These are phyloP conservation scores for Fusarium buharicum DNA, from an alignment of 2,329 filamentous ascomycete species.

Conservation along the genomic window DNA sequence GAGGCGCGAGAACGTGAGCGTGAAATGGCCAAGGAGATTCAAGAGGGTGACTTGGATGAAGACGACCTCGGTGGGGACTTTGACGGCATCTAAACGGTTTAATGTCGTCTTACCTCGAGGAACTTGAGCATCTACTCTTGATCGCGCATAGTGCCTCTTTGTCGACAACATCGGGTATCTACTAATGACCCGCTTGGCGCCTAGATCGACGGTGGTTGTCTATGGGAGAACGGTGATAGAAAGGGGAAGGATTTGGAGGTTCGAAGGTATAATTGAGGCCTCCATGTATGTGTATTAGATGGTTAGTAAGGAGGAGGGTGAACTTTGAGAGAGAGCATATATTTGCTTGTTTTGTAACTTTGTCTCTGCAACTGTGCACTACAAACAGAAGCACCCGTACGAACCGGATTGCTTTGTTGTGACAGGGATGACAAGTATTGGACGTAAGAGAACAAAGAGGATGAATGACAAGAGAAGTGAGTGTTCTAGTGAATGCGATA, in stretches of 20 bases:
- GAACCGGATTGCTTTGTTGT: too few relatives aligned
- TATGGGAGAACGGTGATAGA: conserved; percentile 34
- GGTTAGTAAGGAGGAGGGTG: conserved; percentile 21
- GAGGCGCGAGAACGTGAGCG: conserved; percentile 97
- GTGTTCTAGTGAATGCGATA: neutral
- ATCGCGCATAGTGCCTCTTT: conserved; percentile 20
- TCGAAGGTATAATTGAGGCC: conserved; percentile 24
- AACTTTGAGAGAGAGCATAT: conserved; percentile 25
- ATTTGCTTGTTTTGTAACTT: conserved; percentile 14
- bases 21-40: conserved; percentile 98
- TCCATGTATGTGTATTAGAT: conserved; percentile 46
- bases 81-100: conserved; percentile 80
- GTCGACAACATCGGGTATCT: conserved; percentile 23
- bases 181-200: conserved; percentile 33
- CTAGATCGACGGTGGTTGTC: conserved; percentile 25
- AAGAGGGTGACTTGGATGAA: conserved; percentile 95
- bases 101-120: conserved; percentile 27
- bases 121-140: conserved; percentile 18
- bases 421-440: too few relatives aligned
- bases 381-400: too few relatives aligned
- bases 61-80: conserved; percentile 96
- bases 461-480: neutral
- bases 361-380: too few relatives aligned
- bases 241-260: conserved; percentile 9
- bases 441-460: neutral